Evolutionary conservation across 345 rosid genomes (phyloP).

Genomic region (Lagerstroemia speciosa): DNA sequence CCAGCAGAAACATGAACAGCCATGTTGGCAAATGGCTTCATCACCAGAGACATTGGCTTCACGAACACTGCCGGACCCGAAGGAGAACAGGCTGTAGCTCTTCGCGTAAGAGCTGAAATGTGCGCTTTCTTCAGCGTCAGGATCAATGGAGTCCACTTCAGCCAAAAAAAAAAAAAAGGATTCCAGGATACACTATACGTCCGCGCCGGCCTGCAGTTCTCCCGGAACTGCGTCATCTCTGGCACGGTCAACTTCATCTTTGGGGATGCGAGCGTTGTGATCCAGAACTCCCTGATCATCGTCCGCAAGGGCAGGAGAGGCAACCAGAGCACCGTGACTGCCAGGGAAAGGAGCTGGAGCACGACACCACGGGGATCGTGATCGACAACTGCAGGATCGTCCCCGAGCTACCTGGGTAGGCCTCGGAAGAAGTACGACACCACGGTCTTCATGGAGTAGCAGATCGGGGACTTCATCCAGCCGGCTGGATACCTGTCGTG

Average conservation of each 20-base stretch:
- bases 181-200: conserved; percentile 61
- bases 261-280: conserved; percentile 42
- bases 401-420: conserved; percentile 68
- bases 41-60: conserved; percentile 54
- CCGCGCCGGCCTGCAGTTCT: conserved; percentile 55
- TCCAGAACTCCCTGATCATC: conserved; percentile 64
- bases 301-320: conserved; percentile 32
- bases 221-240: conserved; percentile 55
- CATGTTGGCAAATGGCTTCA: conserved; percentile 47
- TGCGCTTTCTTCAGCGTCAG: conserved; percentile 50
- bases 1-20: too few species aligned
- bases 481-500: conserved; percentile 56
- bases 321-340: conserved; percentile 55
- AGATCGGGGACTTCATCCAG: conserved; percentile 49
- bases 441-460: conserved; percentile 48
- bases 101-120: conserved; percentile 41
- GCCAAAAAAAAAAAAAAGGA: too few species aligned
- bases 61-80: conserved; percentile 62
- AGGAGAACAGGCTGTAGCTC: conserved; percentile 70
- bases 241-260: conserved; percentile 80
- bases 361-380: conserved; percentile 39
- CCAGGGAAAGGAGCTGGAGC: conserved; percentile 28
- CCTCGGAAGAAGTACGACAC: conserved; percentile 64
- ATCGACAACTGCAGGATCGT: conserved; percentile 75
- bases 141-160: conserved; percentile 65